phyloP scores from a whole-genome alignment of 192 early-diverging fungal species.

The Rhizophagus sp. region DNA sequence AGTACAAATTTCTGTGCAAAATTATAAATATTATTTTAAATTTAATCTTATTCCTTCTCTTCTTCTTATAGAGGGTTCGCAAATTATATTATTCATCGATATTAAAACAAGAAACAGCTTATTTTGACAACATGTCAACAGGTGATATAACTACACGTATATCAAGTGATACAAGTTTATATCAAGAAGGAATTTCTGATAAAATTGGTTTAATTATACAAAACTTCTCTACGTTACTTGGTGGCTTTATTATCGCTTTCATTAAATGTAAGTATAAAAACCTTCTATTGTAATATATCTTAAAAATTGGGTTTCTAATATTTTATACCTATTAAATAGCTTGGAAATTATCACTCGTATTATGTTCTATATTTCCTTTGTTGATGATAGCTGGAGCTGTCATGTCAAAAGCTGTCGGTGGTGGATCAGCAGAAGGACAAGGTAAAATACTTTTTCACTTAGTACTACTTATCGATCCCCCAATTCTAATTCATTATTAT shows the following conservation, averaged over 20 bases:
- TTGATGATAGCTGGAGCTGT: slow-evolving; percentile 30
- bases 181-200: slow-evolving; percentile 85
- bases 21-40: not conserved
- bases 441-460: slow-evolving; percentile 24
- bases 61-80: slow-evolving; percentile 41
- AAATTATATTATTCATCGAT: slow-evolving; percentile 68
- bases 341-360: slow-evolving; percentile 32
- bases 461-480: not conserved
- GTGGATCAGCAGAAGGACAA: slow-evolving; percentile 45
- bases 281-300: not conserved
- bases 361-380: slow-evolving; percentile 27
- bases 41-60: not conserved
- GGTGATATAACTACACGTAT: slow-evolving; percentile 77
- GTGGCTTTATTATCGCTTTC: slow-evolving; percentile 77
- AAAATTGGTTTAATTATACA: slow-evolving; percentile 74
- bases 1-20: not conserved
- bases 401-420: slow-evolving; percentile 50
- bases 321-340: not conserved
- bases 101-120: slow-evolving; percentile 81
- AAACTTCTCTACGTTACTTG: slow-evolving; percentile 62
- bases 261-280: slow-evolving; percentile 62
- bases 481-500: not conserved
- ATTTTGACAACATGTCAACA: slow-evolving; percentile 61
- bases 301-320: no score
- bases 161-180: slow-evolving; percentile 74